Percentiles rank a stretch among this genome's conserved stretches.
phyloP scores from a whole-genome alignment of 257 asterid species.

The Ilex asprella region DNA sequence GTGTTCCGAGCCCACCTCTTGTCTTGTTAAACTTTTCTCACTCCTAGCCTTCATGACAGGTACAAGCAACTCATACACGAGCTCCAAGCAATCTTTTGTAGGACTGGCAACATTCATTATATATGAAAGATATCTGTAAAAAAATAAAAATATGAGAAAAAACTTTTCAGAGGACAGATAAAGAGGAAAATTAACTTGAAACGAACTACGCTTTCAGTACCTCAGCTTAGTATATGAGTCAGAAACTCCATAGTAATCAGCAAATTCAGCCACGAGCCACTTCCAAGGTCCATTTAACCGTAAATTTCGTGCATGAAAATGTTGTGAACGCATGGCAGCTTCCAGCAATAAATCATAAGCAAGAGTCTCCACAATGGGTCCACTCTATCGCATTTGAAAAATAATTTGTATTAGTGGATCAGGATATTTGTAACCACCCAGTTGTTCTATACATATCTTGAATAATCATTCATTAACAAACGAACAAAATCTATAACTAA shows the following conservation, averaged over 20 bases:
- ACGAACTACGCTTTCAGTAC: constrained; percentile 25
- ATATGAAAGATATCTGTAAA: constrained; percentile 69
- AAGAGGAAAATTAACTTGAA: background rate
- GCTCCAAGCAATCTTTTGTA: constrained; percentile 85
- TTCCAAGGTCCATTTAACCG: constrained; percentile 78
- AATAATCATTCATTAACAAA: too few relatives aligned
- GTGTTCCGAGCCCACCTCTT: constrained; percentile 47
- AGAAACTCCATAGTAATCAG: constrained; percentile 87
- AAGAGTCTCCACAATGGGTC: constrained; percentile 84
- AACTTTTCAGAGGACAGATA: background rate
- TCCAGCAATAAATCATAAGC: constrained; percentile 91
- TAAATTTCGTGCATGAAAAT: constrained; percentile 67
- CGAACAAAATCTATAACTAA: too few relatives aligned
- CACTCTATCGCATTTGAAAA: constrained; percentile 51
- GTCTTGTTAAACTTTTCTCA: constrained; percentile 77
- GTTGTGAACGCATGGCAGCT: constrained; percentile 90
- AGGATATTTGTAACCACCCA: too few relatives aligned
- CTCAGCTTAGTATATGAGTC: constrained; percentile 79
- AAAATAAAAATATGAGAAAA: constrained; percentile 5
- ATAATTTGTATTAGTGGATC: background rate
- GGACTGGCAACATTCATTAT: constrained; percentile 90
- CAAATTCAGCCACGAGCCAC: constrained; percentile 77
- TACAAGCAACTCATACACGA: constrained; percentile 71
- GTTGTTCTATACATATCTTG: too few relatives aligned
- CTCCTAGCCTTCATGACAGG: constrained; percentile 67